These are phyloP conservation scores for Hypoxylon cercidicola DNA, from an alignment of 495 filamentous ascomycete genomes.

Conservation along the genomic window DNA sequence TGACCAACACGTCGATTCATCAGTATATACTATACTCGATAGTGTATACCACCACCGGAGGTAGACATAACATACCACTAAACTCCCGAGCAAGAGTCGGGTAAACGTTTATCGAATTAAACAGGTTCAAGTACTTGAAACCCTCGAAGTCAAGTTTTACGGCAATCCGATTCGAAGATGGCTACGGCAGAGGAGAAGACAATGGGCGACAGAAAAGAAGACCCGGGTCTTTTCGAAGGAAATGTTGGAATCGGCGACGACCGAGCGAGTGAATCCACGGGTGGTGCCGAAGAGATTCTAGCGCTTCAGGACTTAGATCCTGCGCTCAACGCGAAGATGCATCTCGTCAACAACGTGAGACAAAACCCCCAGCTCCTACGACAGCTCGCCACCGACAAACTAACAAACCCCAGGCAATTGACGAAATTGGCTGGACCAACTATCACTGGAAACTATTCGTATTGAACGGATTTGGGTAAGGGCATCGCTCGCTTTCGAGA, in stretches of 20 bases:
- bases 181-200: constrained; percentile 19
- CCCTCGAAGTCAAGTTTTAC: neutral
- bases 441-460: constrained; percentile 77
- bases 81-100: no score
- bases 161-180: constrained; percentile 9
- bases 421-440: constrained; percentile 75
- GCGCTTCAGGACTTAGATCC: constrained; percentile 65
- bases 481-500: constrained; percentile 7
- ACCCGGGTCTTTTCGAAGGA: constrained; percentile 29
- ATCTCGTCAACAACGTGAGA: constrained; percentile 74
- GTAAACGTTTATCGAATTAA: no score
- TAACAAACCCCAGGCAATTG: constrained; percentile 64
- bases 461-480: constrained; percentile 73
- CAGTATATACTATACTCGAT: no score
- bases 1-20: no score
- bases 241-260: constrained; percentile 28
- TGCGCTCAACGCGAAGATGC: constrained; percentile 74
- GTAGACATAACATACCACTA: no score
- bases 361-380: constrained; percentile 2
- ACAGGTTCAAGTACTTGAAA: no score
- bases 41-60: no score
- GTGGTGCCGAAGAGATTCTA: constrained; percentile 60
- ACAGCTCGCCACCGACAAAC: constrained; percentile 13
- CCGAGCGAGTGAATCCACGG: constrained; percentile 7
- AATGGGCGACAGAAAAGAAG: constrained; percentile 5